These are phyloP conservation scores for Pyrenophora seminiperda DNA, from an alignment of 2,329 filamentous ascomycete species.

Conservation along the genomic window DNA sequence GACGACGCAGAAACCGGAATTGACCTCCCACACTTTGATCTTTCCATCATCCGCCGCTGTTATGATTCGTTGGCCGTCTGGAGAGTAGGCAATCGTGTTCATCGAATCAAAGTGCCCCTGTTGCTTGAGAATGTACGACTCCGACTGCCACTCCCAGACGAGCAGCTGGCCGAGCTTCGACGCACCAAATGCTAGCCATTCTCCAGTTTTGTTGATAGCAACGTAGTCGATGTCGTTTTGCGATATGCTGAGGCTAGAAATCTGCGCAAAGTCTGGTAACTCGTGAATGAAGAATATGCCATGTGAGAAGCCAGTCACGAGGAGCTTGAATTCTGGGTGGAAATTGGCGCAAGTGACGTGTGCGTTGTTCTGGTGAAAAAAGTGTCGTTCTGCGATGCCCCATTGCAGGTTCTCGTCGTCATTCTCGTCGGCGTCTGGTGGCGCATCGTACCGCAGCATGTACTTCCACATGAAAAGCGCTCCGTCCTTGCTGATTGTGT, in stretches of 20 bases:
- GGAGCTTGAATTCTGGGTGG: constrained; percentile 82
- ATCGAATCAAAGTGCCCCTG: constrained; percentile 97
- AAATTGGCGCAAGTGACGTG: constrained; percentile 89
- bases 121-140: constrained; percentile 98
- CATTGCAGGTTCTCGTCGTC: constrained; percentile 76
- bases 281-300: constrained; percentile 94
- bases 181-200: constrained; percentile 97
- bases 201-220: constrained; percentile 89
- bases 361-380: constrained; percentile 89
- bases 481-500: constrained; percentile 96
- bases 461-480: constrained; percentile 95
- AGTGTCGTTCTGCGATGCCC: constrained; percentile 89
- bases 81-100: constrained; percentile 90
- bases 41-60: constrained; percentile 97
- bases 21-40: constrained; percentile 97
- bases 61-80: constrained; percentile 89
- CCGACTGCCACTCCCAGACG: constrained; percentile 99
- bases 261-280: constrained; percentile 92
- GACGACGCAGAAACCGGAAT: constrained; percentile 95
- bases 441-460: constrained; percentile 62
- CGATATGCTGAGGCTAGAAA: constrained; percentile 91
- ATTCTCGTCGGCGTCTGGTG: constrained; percentile 59
- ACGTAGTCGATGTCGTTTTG: constrained; percentile 96
- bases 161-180: constrained; percentile 94
- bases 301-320: constrained; percentile 96